These are phyloP conservation scores for Yamadazyma dushanensis DNA, from an alignment of 1,139 yeast species.

Conservation along the genomic window DNA sequence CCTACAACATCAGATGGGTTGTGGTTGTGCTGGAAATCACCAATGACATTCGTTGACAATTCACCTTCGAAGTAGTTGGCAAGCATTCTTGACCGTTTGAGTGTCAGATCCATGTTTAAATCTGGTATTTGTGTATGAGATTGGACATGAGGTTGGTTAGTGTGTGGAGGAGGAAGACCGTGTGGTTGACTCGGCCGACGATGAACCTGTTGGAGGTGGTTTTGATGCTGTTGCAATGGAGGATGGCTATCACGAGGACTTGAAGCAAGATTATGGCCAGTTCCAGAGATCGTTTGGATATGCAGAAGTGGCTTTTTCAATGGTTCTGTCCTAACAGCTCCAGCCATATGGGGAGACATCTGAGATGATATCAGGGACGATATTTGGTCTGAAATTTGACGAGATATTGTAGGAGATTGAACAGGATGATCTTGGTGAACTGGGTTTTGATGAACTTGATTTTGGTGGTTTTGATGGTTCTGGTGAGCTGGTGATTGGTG, in stretches of 20 bases:
- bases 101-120: background rate
- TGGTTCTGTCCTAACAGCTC: background rate
- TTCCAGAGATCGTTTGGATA: background rate
- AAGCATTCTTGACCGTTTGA: slow-evolving; percentile 10
- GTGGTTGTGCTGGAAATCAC: slow-evolving; percentile 36
- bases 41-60: slow-evolving; percentile 33
- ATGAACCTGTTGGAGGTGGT: background rate
- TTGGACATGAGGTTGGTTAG: background rate
- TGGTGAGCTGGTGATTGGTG: slow-evolving; percentile 8
- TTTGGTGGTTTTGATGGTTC: slow-evolving; percentile 8
- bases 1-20: slow-evolving; percentile 16
- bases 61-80: slow-evolving; percentile 30
- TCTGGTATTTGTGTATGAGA: background rate
- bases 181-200: too few species aligned
- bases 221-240: background rate
- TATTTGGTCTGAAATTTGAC: slow-evolving; percentile 1
- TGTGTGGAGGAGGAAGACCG: too few species aligned
- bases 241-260: background rate
- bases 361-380: slow-evolving; percentile 1
- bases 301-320: background rate
- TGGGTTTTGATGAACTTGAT: slow-evolving; percentile 4
- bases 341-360: background rate
- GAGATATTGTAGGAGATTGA: background rate
- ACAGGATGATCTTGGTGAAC: background rate
- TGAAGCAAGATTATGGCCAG: background rate